Evolutionary conservation across 352 stramenopile species (phyloP).

Genomic region (Thalassiosira livingstoniorum): DNA sequence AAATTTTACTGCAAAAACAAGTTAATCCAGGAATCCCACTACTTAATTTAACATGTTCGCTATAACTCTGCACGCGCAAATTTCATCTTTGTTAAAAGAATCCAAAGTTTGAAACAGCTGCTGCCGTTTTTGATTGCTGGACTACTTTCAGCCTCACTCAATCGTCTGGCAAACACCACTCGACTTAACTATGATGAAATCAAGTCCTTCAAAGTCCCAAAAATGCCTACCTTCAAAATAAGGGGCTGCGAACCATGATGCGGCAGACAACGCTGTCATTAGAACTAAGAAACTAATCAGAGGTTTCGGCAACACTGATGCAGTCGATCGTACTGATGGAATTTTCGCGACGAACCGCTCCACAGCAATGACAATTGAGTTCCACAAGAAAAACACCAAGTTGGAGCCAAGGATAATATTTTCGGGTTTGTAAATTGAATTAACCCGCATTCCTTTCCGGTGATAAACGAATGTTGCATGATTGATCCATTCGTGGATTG

Average conservation of each 20-base stretch:
- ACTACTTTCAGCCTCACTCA: no score
- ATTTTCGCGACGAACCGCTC: not conserved
- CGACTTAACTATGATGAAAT: not conserved
- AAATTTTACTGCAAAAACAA: no score
- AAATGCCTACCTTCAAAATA: conserved; percentile 4
- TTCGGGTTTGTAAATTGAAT: conserved; percentile 4
- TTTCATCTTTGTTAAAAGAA: no score
- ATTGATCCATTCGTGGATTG: conserved; percentile 1
- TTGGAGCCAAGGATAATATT: conserved; percentile 8
- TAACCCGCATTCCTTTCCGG: not conserved
- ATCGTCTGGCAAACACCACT: no score
- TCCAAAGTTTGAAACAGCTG: no score
- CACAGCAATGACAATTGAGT: not conserved
- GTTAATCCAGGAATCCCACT: no score
- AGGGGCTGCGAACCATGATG: conserved; percentile 4
- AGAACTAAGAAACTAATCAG: not conserved
- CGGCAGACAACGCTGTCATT: not conserved
- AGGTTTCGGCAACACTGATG: not conserved
- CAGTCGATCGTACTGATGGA: not conserved
- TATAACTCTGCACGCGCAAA: no score
- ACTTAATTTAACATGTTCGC: no score
- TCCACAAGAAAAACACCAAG: conserved; percentile 13
- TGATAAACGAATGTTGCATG: not conserved
- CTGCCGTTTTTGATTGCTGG: no score
- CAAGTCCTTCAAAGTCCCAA: conserved; percentile 5